These are phyloP conservation scores for Akanthomyces dipterigenus DNA, from an alignment of 2,329 filamentous ascomycete genomes.

Conservation along the genomic window DNA sequence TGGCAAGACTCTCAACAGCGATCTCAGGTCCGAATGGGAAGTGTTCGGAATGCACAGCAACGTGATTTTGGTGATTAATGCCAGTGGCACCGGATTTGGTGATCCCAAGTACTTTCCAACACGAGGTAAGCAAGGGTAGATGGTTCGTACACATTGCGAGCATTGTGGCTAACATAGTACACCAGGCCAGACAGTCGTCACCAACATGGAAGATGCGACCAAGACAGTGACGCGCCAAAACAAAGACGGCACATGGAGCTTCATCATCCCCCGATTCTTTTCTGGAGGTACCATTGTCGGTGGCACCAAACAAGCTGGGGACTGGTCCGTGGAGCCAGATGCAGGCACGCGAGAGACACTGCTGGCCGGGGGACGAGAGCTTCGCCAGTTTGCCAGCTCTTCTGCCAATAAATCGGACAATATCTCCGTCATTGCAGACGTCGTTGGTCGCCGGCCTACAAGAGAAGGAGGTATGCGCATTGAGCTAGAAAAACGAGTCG, in stretches of 20 bases:
- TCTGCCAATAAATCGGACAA: constrained; percentile 17
- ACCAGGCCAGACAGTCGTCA: constrained; percentile 30
- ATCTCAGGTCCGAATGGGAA: constrained; percentile 27
- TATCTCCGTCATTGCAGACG: constrained; percentile 32
- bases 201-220: constrained; percentile 27
- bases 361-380: constrained; percentile 29
- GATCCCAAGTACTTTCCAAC: constrained; percentile 28
- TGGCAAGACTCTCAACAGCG: constrained; percentile 21
- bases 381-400: constrained; percentile 22
- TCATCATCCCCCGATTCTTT: constrained; percentile 54
- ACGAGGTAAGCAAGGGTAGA: constrained; percentile 20
- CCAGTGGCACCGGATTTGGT: constrained; percentile 28
- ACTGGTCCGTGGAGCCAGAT: constrained; percentile 45
- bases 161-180: constrained; percentile 11
- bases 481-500: not conserved
- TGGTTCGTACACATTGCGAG: not conserved
- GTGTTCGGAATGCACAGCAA: constrained; percentile 20
- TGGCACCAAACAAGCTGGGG: constrained; percentile 53
- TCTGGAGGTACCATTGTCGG: constrained; percentile 58
- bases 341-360: constrained; percentile 39
- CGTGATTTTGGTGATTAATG: constrained; percentile 25
- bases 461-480: constrained; percentile 35
- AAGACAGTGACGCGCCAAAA: constrained; percentile 52
- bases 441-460: constrained; percentile 39
- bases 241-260: constrained; percentile 54